Evolutionary conservation across 129 eudicot species (phyloP).

Genomic region (Flaveria brownii): DNA sequence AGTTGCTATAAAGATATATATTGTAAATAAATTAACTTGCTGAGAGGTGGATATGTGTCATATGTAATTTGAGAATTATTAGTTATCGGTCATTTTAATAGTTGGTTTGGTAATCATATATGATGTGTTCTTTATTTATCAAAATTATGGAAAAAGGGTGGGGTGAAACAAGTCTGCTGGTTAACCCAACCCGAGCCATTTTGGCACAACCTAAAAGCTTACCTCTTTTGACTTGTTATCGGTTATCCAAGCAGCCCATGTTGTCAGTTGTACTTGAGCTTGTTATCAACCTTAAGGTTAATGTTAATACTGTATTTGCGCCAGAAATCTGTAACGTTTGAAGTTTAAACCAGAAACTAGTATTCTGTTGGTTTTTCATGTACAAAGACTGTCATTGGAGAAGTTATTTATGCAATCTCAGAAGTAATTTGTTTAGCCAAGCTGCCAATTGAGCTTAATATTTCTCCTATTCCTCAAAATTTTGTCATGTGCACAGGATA

Average conservation of each 20-base stretch:
- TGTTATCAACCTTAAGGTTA: background rate
- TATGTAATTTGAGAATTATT: no score
- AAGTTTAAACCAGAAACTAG: background rate
- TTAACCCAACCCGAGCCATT: background rate
- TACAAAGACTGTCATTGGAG: background rate
- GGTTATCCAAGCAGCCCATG: background rate
- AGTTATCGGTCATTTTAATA: background rate
- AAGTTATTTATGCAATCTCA: background rate
- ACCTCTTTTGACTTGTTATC: background rate
- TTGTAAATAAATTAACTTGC: no score
- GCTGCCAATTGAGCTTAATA: background rate
- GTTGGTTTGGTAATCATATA: background rate
- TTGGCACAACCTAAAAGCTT: background rate
- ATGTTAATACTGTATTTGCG: background rate
- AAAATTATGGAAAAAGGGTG: background rate
- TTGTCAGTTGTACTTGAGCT: background rate
- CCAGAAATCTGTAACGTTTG: background rate
- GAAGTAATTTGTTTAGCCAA: background rate
- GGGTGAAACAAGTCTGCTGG: background rate
- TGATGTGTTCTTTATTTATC: background rate
- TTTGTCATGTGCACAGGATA: constrained; percentile 60
- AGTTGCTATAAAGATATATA: no score
- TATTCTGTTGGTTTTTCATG: background rate
- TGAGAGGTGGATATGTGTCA: no score
- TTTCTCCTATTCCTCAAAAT: constrained; percentile 7